These are phyloP conservation scores for Phytophthora agathidicida DNA, from an alignment of 352 stramenopile genomes.

Conservation along the genomic window DNA sequence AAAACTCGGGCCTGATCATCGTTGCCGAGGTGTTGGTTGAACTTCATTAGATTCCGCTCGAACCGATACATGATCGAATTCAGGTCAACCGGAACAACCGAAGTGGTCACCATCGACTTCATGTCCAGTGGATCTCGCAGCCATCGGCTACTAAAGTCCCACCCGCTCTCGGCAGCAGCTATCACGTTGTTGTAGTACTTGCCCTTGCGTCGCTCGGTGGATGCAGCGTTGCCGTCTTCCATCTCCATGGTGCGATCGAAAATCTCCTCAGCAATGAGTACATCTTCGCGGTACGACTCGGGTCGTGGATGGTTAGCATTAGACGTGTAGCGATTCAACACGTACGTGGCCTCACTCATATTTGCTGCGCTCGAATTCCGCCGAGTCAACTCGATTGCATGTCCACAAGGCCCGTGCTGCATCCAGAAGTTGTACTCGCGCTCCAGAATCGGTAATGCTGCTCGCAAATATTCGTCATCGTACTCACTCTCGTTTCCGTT, in stretches of 20 bases:
- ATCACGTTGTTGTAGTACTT: conserved; percentile 88
- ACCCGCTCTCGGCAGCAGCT: conserved; percentile 87
- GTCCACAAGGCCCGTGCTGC: conserved; percentile 62
- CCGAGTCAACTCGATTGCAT: conserved; percentile 58
- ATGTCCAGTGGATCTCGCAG: conserved; percentile 64
- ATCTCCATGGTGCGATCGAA: conserved; percentile 46
- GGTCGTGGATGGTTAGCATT: conserved; percentile 76
- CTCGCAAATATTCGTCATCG: conserved; percentile 57
- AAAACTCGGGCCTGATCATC: conserved; percentile 53
- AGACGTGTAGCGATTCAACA: conserved; percentile 86
- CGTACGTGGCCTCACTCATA: conserved; percentile 24
- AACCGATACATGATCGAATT: conserved; percentile 86
- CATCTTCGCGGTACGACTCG: conserved; percentile 89
- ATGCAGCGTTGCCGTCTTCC: conserved; percentile 38
- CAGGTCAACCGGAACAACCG: conserved; percentile 83
- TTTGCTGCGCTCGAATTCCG: conserved; percentile 19
- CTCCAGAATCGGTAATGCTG: conserved; percentile 68
- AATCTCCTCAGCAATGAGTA: conserved; percentile 68
- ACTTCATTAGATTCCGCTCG: conserved; percentile 75
- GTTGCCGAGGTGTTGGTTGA: conserved; percentile 60
- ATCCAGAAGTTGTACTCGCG: conserved; percentile 90
- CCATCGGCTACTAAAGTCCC: conserved; percentile 92
- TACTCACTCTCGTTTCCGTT: conserved; percentile 53
- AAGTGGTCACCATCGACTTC: conserved; percentile 71
- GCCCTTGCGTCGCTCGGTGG: conserved; percentile 58